phyloP scores from a whole-genome alignment of 805 yeast genomes.

The Yarrowia osloensis region DNA sequence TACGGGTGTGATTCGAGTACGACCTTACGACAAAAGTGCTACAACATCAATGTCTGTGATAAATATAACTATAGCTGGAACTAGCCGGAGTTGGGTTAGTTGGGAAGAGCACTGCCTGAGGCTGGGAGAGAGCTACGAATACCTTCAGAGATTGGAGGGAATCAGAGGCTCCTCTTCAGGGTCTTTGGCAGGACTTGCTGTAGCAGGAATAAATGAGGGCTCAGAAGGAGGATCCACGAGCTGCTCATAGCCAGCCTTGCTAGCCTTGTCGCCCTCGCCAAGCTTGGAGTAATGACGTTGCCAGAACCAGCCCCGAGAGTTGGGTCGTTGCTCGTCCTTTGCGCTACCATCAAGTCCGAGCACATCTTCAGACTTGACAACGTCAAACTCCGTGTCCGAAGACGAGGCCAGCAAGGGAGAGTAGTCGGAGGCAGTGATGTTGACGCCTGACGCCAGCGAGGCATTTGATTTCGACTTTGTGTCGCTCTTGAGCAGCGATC shows the following conservation, averaged over 20 bases:
- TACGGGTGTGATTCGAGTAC: too few species aligned
- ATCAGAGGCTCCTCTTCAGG: constrained; percentile 22
- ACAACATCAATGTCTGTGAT: neutral
- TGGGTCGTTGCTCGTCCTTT: neutral
- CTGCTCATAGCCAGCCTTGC: neutral
- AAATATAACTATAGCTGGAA: constrained; percentile 11
- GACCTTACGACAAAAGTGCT: neutral
- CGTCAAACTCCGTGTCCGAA: constrained; percentile 9
- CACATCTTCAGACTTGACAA: constrained; percentile 6
- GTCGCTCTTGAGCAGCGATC: constrained; percentile 3
- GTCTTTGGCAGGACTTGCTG: neutral
- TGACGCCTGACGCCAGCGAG: constrained; percentile 1
- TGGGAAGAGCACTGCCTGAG: neutral
- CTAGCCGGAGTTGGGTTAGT: neutral
- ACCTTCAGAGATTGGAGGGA: neutral
- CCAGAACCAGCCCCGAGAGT: constrained; percentile 19
- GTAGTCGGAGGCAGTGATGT: neutral
- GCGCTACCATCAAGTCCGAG: neutral
- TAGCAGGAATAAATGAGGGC: neutral
- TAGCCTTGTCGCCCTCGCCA: neutral
- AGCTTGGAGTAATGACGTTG: constrained; percentile 1
- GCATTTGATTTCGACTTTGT: neutral
- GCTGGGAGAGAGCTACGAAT: too few species aligned
- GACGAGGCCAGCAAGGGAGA: neutral
- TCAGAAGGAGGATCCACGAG: neutral